Percentiles rank a stretch among this genome's conserved stretches.
Evolutionary conservation across 202 grass and related monocot species (phyloP).

Genomic region (Thinopyrum obtusiflorum): DNA sequence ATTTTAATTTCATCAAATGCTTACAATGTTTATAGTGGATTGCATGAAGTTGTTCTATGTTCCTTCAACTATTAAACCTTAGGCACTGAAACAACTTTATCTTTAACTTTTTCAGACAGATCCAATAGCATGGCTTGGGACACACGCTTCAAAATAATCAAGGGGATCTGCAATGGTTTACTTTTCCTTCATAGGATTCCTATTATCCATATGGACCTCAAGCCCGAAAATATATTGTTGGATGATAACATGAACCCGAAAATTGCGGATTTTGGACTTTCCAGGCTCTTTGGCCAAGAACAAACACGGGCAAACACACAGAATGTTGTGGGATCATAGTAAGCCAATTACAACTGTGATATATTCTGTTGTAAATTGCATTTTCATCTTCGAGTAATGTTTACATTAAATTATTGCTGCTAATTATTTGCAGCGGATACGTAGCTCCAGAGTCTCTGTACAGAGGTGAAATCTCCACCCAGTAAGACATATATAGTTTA

Average conservation of each 20-base stretch:
- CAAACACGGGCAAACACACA: constrained; percentile 20
- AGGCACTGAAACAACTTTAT: not conserved
- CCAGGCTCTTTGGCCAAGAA: constrained; percentile 30
- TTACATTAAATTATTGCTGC: not conserved
- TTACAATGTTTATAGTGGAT: not conserved
- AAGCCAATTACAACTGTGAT: not conserved
- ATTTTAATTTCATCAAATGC: no score
- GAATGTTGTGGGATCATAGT: constrained; percentile 29
- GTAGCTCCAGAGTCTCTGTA: constrained; percentile 36
- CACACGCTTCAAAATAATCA: constrained; percentile 11
- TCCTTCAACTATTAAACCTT: not conserved
- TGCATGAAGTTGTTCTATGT: not conserved
- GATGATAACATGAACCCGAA: not conserved
- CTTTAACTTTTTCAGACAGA: not conserved
- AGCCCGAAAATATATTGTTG: constrained; percentile 19
- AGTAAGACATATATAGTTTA: constrained; percentile 40
- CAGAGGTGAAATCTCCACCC: constrained; percentile 35
- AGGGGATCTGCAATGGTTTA: constrained; percentile 5
- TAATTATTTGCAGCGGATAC: constrained; percentile 14
- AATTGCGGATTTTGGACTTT: constrained; percentile 31
- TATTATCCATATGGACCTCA: constrained; percentile 23
- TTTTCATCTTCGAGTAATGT: not conserved
- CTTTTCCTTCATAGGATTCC: not conserved
- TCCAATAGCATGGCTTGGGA: not conserved
- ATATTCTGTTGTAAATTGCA: not conserved